phyloP scores from a whole-genome alignment of 1,284 basidiomycete genomes.

The Rhodotorula sp. region DNA sequence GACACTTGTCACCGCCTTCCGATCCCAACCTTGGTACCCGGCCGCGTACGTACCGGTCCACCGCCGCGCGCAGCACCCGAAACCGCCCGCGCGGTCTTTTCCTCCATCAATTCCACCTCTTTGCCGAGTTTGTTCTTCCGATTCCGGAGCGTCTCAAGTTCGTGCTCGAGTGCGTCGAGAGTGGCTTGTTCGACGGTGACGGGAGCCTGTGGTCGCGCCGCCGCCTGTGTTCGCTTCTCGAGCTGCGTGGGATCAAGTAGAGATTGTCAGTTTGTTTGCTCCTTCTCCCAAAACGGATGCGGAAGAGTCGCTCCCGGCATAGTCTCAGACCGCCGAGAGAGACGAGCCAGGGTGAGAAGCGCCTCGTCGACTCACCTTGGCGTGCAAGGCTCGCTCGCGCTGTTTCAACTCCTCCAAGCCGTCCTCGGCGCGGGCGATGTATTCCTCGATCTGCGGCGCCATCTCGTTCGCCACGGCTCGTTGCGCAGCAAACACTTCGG shows the following conservation, averaged over 20 bases:
- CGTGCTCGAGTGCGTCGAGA: conserved; percentile 23
- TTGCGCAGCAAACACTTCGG: conserved; percentile 35
- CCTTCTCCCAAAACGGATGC: no score
- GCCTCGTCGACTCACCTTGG: conserved; percentile 19
- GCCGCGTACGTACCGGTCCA: neutral
- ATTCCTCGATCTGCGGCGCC: conserved; percentile 41
- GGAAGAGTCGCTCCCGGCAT: no score
- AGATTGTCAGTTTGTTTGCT: neutral
- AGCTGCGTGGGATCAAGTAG: neutral
- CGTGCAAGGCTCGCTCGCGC: conserved; percentile 25
- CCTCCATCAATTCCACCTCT: conserved; percentile 25
- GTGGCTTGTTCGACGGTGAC: neutral
- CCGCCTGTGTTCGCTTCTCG: conserved; percentile 20
- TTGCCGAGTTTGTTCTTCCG: conserved; percentile 23
- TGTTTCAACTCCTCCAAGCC: conserved; percentile 38
- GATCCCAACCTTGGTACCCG: neutral
- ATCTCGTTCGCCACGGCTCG: conserved; percentile 37
- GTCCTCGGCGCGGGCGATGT: conserved; percentile 35
- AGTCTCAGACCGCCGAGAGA: neutral
- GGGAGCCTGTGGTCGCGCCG: neutral
- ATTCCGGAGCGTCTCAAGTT: conserved; percentile 17
- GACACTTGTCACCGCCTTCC: neutral
- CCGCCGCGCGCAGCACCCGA: neutral
- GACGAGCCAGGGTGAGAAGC: neutral
- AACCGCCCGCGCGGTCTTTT: neutral